Base-by-base conservation (phyloP, 1,139 yeast genomes). In the Pichia sp. region DNA sequence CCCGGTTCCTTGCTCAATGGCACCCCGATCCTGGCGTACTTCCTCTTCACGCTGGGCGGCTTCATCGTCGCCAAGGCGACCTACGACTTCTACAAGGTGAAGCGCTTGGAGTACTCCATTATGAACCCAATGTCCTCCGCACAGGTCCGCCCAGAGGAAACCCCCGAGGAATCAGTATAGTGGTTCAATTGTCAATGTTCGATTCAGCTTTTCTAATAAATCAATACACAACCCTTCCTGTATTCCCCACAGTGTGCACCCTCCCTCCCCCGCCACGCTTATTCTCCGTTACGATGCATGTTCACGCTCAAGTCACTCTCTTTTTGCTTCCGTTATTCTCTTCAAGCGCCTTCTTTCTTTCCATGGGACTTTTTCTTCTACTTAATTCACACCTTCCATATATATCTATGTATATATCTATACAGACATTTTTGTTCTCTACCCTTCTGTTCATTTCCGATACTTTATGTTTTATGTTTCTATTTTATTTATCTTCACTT, bases 51-150 rank as follows among this genome's bases (percentile, higher is more conserved):
- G 2, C 74, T 87, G 54, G 99, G 98, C 1, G 67, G 80, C 4
- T 76, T 86, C 55, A 75, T 92, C 29, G 72, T 87, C 15, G 57
- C 82, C 29, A 88, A 86, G 67, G 82, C 96, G 8, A 62, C 87
- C 26, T 73, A 79, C 52, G 96, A 88, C 68, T 93, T 84, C 68
- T 76, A 78, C 61, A 76, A 83, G 60, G 95, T 93, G n/a, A 83
- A 87, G 66, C 80, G 80, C 63, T 83, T 85, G 81, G 97, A 92
- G 67, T 73, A 69, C 58, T 78, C 75, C 26, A 85, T 89, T 38
- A 71, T 83, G 61, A 73, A 76, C 34, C 84, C 86, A 13, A 8
- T 45, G 13, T 23, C 49, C 15, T 41, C 46, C 8, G 10, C 38
- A 10, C 5, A 13, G 6, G 31, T 7, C 13, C 4, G 16, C 15